A percentile compares a stretch with the other conserved stretches of the same genome.
Conservation (phyloP, 176 grass and related monocot species). For the Zizania latifolia region DNA sequence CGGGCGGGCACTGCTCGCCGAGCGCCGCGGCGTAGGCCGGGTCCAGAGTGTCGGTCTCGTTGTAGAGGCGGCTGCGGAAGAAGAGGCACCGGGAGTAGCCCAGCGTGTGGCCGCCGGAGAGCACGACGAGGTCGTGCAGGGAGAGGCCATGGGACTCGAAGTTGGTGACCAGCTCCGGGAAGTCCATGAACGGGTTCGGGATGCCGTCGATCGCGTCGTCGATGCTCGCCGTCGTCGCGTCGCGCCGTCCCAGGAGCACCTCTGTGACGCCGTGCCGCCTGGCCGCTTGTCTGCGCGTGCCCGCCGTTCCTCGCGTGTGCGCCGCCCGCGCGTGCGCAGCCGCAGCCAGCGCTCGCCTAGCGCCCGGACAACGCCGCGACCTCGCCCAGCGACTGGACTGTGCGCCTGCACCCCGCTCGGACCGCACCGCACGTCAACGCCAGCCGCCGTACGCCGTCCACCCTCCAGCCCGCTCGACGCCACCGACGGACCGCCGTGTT, state of each 20-base stretch:
- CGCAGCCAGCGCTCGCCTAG: too few relatives aligned
- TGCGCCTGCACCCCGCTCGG: too few relatives aligned
- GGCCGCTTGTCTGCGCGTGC: too few relatives aligned
- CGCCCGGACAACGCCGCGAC: too few relatives aligned
- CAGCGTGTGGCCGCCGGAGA: slow-evolving; percentile 72
- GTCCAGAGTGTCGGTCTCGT: slow-evolving; percentile 54
- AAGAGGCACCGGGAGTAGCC: slow-evolving; percentile 58
- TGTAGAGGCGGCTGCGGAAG: slow-evolving; percentile 69
- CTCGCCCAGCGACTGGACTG: too few relatives aligned
- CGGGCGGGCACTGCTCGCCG: slow-evolving; percentile 38
- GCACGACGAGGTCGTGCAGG: slow-evolving; percentile 59
- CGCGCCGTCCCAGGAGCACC: slow-evolving; percentile 58
- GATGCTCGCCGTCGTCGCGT: slow-evolving; percentile 51
- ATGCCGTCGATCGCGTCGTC: slow-evolving; percentile 46
- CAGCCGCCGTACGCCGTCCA: too few relatives aligned
- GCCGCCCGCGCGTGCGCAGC: too few relatives aligned
- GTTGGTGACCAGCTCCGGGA: slow-evolving; percentile 40
- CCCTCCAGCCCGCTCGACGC: too few relatives aligned
- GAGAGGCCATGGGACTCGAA: slow-evolving; percentile 62
- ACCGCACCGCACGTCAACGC: too few relatives aligned
- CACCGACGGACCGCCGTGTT: too few relatives aligned
- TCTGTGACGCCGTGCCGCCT: too few relatives aligned
- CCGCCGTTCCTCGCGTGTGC: too few relatives aligned
- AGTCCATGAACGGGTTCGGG: slow-evolving; percentile 53
- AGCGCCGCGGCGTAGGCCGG: slow-evolving; percentile 40